Evolutionary conservation across 108 stramenopile species (phyloP).

Genomic region (Craspedostauros australis): DNA sequence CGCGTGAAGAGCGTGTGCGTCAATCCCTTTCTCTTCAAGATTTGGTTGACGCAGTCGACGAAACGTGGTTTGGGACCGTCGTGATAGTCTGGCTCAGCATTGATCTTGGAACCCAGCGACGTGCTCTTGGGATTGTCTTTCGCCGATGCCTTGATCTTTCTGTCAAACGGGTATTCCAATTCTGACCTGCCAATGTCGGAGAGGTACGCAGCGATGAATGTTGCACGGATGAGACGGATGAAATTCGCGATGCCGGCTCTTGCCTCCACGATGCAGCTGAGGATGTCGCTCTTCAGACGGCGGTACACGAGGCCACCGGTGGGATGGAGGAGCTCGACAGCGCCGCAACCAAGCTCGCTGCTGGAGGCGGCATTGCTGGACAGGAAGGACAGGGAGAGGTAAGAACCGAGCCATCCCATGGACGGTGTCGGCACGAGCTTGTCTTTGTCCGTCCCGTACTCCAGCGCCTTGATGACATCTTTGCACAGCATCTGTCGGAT

Average conservation of each 20-base stretch:
- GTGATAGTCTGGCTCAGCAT: not conserved
- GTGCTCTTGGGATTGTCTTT: slow-evolving; percentile 2
- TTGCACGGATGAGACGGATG: slow-evolving; percentile 67
- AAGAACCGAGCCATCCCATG: slow-evolving; percentile 79
- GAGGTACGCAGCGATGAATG: slow-evolving; percentile 72
- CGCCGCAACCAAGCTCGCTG: slow-evolving; percentile 76
- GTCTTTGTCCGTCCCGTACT: slow-evolving; percentile 53
- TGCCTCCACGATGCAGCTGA: slow-evolving; percentile 57
- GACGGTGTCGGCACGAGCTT: slow-evolving; percentile 58
- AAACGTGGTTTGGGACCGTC: slow-evolving; percentile 54
- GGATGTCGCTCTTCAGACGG: slow-evolving; percentile 55
- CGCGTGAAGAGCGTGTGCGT: slow-evolving; percentile 76
- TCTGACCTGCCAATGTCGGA: slow-evolving; percentile 55
- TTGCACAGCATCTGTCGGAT: slow-evolving; percentile 63
- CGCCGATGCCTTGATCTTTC: slow-evolving; percentile 5
- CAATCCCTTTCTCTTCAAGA: slow-evolving; percentile 72
- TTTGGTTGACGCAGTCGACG: slow-evolving; percentile 75
- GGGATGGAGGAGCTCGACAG: slow-evolving; percentile 75
- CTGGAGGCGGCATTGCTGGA: slow-evolving; percentile 75
- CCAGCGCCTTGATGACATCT: slow-evolving; percentile 65
- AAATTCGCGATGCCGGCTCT: slow-evolving; percentile 71
- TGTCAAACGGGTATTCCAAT: slow-evolving; percentile 34
- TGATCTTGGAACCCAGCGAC: not conserved
- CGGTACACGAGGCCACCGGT: slow-evolving; percentile 75
- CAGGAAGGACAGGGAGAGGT: slow-evolving; percentile 64